Evolutionary conservation across 306 rosid species (phyloP).

Genomic region (Delonix regia): DNA sequence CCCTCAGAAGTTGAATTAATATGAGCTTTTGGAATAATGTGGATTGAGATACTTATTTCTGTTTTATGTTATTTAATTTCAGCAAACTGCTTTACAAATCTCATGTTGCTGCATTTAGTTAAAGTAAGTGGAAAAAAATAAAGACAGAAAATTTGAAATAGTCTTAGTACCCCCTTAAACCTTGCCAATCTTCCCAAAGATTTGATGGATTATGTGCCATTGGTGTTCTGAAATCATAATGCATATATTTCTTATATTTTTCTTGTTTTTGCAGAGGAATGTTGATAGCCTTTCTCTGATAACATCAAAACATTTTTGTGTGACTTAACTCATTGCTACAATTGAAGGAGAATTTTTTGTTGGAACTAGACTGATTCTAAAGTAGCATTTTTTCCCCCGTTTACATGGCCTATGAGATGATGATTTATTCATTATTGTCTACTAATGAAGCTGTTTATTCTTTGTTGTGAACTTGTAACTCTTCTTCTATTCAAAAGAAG

Average conservation of each 20-base stretch:
- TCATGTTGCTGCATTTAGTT: background rate
- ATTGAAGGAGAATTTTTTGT: background rate
- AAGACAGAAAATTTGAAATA: background rate
- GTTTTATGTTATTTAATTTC: background rate
- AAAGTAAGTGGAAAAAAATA: background rate
- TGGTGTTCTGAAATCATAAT: slow-evolving; percentile 9
- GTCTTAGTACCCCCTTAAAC: background rate
- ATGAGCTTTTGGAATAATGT: slow-evolving; percentile 1
- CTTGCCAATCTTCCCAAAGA: background rate
- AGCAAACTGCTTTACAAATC: background rate
- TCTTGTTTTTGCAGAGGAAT: slow-evolving; percentile 16
- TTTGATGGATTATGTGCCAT: background rate
- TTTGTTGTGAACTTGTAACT: slow-evolving; percentile 8
- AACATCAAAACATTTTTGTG: slow-evolving; percentile 15
- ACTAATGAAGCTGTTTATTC: slow-evolving; percentile 27
- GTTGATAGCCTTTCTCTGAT: slow-evolving; percentile 4
- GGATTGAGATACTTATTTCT: background rate
- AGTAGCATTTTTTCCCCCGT: background rate
- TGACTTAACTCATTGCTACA: background rate
- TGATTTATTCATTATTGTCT: slow-evolving; percentile 3
- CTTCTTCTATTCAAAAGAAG: slow-evolving; percentile 7
- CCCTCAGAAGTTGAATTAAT: background rate
- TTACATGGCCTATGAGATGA: slow-evolving; percentile 24
- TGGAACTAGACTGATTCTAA: background rate
- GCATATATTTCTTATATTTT: slow-evolving; percentile 10